These are phyloP conservation scores for Boletus subcaerulescens DNA, from an alignment of 768 basidiomycete genomes.

Conservation along the genomic window DNA sequence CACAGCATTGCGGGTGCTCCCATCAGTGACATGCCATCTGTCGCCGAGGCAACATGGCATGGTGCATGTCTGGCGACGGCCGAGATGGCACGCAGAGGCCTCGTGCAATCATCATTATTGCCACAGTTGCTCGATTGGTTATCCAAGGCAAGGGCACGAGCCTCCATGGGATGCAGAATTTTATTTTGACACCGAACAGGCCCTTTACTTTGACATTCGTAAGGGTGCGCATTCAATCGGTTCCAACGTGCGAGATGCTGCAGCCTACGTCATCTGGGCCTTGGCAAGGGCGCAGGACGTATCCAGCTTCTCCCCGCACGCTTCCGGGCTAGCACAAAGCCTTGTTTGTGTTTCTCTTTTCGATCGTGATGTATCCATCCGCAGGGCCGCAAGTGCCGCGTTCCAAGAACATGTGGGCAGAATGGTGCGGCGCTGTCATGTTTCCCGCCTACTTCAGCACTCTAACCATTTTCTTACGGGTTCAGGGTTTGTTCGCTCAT, in stretches of 20 bases:
- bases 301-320: constrained; percentile 55
- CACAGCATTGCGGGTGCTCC: constrained; percentile 64
- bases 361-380: constrained; percentile 93
- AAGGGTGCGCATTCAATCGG: constrained; percentile 94
- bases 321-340: constrained; percentile 59
- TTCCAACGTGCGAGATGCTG: constrained; percentile 90
- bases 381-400: constrained; percentile 94
- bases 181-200: constrained; percentile 45
- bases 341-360: constrained; percentile 81
- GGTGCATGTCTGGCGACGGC: constrained; percentile 91
- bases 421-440: constrained; percentile 54
- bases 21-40: constrained; percentile 67
- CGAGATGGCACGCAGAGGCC: constrained; percentile 83
- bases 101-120: constrained; percentile 58
- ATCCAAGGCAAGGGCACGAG: constrained; percentile 54
- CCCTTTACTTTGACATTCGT: constrained; percentile 86
- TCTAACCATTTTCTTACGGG: constrained; percentile 20
- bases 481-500: constrained; percentile 83
- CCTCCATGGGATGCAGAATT: constrained; percentile 8
- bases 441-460: constrained; percentile 1
- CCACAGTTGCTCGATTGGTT: constrained; percentile 73
- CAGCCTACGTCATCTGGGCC: constrained; percentile 94
- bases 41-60: constrained; percentile 91
- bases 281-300: constrained; percentile 76
- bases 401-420: constrained; percentile 97